Conservation (phyloP, 352 stramenopile species). For the Lagenidium giganteum region DNA sequence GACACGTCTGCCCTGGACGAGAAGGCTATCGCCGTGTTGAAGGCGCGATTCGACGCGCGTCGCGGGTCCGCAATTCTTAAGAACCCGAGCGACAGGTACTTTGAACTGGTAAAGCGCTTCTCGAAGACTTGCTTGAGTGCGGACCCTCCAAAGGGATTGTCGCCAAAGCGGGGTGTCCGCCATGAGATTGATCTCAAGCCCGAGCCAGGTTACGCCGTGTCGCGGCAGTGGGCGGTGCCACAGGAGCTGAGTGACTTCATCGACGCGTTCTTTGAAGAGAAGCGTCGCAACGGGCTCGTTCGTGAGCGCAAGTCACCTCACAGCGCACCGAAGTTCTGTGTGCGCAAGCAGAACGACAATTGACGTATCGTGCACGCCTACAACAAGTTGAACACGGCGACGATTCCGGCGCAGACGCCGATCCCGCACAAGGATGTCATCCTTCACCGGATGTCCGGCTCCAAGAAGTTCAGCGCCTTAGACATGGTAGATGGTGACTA, state of each 20-base stretch:
- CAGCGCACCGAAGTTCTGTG: slow-evolving; percentile 18
- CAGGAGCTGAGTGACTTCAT: slow-evolving; percentile 9
- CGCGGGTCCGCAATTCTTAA: slow-evolving; percentile 7
- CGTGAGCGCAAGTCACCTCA: slow-evolving; percentile 16
- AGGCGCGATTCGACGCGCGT: slow-evolving; percentile 1
- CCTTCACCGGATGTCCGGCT: slow-evolving; percentile 6
- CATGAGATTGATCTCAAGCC: slow-evolving; percentile 20
- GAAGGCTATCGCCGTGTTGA: background rate
- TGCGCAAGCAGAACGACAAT: slow-evolving; percentile 15
- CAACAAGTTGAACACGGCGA: slow-evolving; percentile 3
- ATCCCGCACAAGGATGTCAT: slow-evolving; percentile 8
- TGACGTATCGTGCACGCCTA: slow-evolving; percentile 8
- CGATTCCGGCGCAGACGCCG: background rate
- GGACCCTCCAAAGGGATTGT: background rate
- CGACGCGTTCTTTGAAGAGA: slow-evolving; percentile 19
- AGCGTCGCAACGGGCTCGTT: slow-evolving; percentile 7
- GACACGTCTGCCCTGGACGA: background rate
- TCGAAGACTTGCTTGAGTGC: background rate
- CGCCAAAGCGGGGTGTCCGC: slow-evolving; percentile 6
- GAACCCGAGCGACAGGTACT: slow-evolving; percentile 11
- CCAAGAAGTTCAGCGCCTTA: background rate
- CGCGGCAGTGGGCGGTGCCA: slow-evolving; percentile 15
- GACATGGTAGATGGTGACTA: slow-evolving; percentile 7
- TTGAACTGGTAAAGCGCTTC: background rate
- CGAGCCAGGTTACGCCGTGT: slow-evolving; percentile 1